Evolutionary conservation across 192 early-diverging fungal genomes (phyloP), one percentile per base, ranked within the genome.

Genomic region (Coemansia sp.): DNA sequence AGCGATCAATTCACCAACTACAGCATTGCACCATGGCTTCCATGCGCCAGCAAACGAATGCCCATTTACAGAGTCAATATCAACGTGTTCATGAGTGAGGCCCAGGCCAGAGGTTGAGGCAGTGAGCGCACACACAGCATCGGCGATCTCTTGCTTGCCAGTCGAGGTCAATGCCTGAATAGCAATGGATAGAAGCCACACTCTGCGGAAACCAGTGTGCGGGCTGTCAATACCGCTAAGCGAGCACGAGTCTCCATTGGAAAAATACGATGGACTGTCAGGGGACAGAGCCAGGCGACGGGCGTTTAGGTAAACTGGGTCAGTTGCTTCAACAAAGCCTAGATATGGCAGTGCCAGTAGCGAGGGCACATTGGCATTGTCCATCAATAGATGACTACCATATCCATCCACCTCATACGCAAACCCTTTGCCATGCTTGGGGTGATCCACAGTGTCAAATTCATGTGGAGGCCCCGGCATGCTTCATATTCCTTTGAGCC

Each of bases 371-470:
- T 87, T 88, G 18, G 88, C 88, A 60, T 89, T 86, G 66, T 89
- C 88, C 88, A 87, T 88, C 10, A 89, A 53, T 31, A 86, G 33
- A 12, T 62, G 62, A 5, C 82, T 76, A 16, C 88, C 88, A 41
- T 76, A 88, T 14, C 88, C 86, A 43, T 89, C 88, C 14, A 88
- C 77, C 67, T 89, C 88, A 61, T 82, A 89, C 1, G 84, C 87
- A 68, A 77, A 87, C 3, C 88, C 66, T 14, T 48, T 13, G 1
- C 87, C 86, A 69, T 76, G 74, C 35, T 41, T 35, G 4, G 76
- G 68, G 52, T 89, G 88, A 9, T 73, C 33, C 1, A 81, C 59
- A 16, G 85, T 60, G 20, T 68, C 87, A 26, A 85, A 63, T 6
- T 59, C 41, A n/a, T n/a, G n/a, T n/a, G n/a, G 4, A 31, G 31